These are phyloP conservation scores for Suillus discolor DNA, from an alignment of 768 basidiomycete genomes.

Conservation along the genomic window DNA sequence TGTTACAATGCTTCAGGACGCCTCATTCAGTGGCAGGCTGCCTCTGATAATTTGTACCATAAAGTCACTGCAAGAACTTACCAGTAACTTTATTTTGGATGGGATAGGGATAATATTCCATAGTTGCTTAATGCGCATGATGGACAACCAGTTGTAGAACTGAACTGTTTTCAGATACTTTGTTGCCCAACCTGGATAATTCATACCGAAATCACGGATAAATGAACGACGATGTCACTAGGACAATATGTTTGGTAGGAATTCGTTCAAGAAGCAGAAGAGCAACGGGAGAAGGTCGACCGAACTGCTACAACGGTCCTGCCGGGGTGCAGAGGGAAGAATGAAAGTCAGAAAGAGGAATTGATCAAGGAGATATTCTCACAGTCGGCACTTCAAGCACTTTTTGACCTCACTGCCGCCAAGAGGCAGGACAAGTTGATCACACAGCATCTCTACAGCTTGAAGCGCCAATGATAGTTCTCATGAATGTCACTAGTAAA, in stretches of 20 bases:
- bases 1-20: not conserved
- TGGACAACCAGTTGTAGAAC: conserved; percentile 3
- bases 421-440: not conserved
- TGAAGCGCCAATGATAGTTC: conserved; percentile 1
- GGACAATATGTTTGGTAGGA: conserved; percentile 36
- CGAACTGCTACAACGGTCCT: conserved; percentile 33
- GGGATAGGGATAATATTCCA: conserved; percentile 40
- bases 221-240: conserved; percentile 44
- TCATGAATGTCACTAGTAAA: not conserved
- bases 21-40: not conserved
- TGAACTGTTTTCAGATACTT: not conserved
- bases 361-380: not conserved
- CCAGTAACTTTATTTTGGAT: conserved; percentile 48
- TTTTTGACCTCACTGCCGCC: not conserved
- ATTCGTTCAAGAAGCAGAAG: conserved; percentile 25
- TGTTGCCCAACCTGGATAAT: not conserved
- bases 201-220: conserved; percentile 18
- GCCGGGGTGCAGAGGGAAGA: conserved; percentile 34
- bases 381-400: not conserved
- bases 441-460: not conserved
- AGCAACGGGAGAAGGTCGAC: conserved; percentile 12
- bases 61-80: conserved; percentile 31
- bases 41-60: not conserved
- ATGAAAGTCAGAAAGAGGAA: conserved; percentile 27
- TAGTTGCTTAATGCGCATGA: conserved; percentile 44